Conservation (phyloP, 495 filamentous ascomycete genomes). For the Trichodelitschia bisporula region DNA sequence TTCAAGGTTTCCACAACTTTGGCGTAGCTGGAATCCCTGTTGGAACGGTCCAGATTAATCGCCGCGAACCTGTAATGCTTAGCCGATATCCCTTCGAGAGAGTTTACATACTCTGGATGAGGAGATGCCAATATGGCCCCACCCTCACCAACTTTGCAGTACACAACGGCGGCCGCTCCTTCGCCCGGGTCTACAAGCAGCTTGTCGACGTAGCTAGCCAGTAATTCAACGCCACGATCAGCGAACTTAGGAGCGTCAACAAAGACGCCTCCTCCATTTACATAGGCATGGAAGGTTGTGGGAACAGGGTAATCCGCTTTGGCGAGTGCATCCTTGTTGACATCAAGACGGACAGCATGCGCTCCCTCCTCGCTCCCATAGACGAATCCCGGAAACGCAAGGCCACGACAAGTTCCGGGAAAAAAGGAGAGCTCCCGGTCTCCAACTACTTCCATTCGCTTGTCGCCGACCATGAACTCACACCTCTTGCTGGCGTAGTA, state of each 20-base stretch:
- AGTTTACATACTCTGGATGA: constrained; percentile 63
- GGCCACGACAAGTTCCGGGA: constrained; percentile 61
- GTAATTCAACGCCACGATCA: constrained; percentile 44
- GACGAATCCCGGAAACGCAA: constrained; percentile 73
- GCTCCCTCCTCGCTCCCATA: constrained; percentile 81
- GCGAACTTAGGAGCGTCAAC: constrained; percentile 42
- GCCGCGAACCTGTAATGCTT: constrained; percentile 44
- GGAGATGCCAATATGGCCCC: constrained; percentile 60
- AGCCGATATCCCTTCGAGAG: constrained; percentile 2
- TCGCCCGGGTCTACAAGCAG: constrained; percentile 56
- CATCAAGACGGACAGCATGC: constrained; percentile 39
- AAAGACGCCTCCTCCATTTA: constrained; percentile 93
- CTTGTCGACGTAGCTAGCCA: constrained; percentile 56
- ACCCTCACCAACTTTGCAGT: constrained; percentile 72
- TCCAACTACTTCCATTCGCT: constrained; percentile 63
- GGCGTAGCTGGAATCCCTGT: constrained; percentile 36
- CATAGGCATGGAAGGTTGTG: constrained; percentile 68
- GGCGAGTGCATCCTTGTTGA: constrained; percentile 33
- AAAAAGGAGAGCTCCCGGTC: constrained; percentile 72
- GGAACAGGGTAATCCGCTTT: constrained; percentile 13
- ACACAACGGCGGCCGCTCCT: constrained; percentile 53
- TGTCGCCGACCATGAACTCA: constrained; percentile 78
- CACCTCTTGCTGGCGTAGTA: constrained; percentile 67
- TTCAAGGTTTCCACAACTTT: constrained; percentile 40
- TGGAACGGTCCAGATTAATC: constrained; percentile 41